Evolutionary conservation across 371 early-diverging fungal genomes (phyloP).

Genomic region (Haplosporangium sp.): DNA sequence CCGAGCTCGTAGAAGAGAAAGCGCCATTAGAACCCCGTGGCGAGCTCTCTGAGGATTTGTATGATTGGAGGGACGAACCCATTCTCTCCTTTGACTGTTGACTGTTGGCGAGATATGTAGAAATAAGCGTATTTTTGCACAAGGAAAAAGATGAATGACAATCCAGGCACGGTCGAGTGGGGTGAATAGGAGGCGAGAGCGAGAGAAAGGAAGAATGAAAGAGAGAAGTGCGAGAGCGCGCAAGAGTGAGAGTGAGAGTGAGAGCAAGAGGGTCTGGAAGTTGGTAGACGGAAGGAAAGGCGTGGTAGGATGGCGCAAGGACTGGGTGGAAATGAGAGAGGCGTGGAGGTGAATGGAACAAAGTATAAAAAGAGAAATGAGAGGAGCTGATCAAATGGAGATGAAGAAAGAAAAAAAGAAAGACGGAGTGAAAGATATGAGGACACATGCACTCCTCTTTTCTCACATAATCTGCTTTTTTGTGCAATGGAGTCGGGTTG

Average conservation of each 20-base stretch:
- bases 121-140: not conserved
- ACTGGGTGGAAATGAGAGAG: not conserved
- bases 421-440: not conserved
- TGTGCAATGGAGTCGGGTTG: not conserved
- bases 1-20: conserved; percentile 4
- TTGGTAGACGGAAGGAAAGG: too few relatives aligned
- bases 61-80: conserved; percentile 7
- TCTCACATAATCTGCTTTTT: too few relatives aligned
- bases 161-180: not conserved
- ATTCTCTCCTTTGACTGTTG: not conserved
- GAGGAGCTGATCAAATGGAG: not conserved
- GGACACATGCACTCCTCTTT: too few relatives aligned
- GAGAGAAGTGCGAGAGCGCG: not conserved
- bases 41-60: conserved; percentile 7
- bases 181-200: not conserved
- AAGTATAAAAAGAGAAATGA: not conserved
- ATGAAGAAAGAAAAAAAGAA: conserved; percentile 1
- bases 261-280: too few relatives aligned
- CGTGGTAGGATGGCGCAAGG: too few relatives aligned
- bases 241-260: too few relatives aligned
- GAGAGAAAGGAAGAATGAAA: not conserved
- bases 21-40: conserved; percentile 4
- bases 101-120: not conserved
- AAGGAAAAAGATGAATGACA: not conserved
- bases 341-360: not conserved